Evolutionary conservation across 2,329 filamentous ascomycete genomes (phyloP).

Genomic region (Colletotrichum destructivum): DNA sequence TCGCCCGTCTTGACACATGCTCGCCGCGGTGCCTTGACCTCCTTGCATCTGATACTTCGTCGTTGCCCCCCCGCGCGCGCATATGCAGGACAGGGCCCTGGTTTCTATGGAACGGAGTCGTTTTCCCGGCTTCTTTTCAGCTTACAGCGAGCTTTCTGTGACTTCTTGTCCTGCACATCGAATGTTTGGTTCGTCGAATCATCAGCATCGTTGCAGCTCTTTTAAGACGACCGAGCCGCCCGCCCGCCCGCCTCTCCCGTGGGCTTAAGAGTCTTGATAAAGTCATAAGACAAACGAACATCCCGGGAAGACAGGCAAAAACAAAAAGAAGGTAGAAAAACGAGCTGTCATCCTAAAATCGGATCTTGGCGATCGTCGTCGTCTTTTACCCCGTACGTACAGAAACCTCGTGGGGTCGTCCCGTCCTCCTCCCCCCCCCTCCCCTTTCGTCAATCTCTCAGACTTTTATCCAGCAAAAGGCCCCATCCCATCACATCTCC

Average conservation of each 20-base stretch:
- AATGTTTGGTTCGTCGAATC: too few species aligned
- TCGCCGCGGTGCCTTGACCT: conserved; percentile 25
- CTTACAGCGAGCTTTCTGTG: not conserved
- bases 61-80: not conserved
- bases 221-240: conserved; percentile 8
- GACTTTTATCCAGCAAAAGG: conserved; percentile 30
- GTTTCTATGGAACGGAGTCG: too few species aligned
- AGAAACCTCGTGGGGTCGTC: conserved; percentile 17
- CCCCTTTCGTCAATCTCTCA: conserved; percentile 1
- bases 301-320: too few species aligned
- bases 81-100: not conserved
- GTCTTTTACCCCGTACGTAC: conserved; percentile 21
- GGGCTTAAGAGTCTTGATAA: not conserved
- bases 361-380: conserved; percentile 36
- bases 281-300: too few species aligned
- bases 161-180: not conserved
- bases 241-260: not conserved
- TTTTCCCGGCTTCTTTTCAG: not conserved
- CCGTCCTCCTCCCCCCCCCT: not conserved
- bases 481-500: conserved; percentile 12
- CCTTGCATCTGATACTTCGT: conserved; percentile 1
- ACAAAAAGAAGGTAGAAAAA: conserved; percentile 1
- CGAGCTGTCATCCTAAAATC: conserved; percentile 23
- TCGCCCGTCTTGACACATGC: conserved; percentile 27
- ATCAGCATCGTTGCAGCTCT: conserved; percentile 27